Evolutionary conservation across 192 early-diverging fungal genomes (phyloP).

Genomic region (Umbelopsis ramanniana): DNA sequence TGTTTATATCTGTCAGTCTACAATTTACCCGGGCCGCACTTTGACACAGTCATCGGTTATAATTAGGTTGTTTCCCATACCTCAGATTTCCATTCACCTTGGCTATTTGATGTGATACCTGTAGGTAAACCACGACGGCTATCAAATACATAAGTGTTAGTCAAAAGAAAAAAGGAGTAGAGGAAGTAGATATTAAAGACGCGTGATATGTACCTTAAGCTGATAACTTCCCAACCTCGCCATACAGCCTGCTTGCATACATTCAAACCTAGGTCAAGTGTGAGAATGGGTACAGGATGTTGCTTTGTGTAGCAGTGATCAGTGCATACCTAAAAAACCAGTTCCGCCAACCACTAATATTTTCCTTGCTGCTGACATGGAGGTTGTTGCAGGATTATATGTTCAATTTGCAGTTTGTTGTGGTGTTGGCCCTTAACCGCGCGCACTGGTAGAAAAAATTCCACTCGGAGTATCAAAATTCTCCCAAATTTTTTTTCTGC

Average conservation of each 20-base stretch:
- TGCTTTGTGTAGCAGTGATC: neutral
- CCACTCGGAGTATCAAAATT: too few relatives aligned
- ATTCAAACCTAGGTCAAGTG: constrained; percentile 41
- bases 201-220: constrained; percentile 48
- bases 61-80: constrained; percentile 16
- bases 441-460: too few relatives aligned
- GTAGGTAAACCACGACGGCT: constrained; percentile 39
- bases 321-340: constrained; percentile 59
- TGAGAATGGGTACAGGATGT: neutral
- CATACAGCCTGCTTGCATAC: constrained; percentile 50
- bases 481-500: too few relatives aligned
- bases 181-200: neutral
- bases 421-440: neutral
- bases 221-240: constrained; percentile 54
- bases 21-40: neutral
- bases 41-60: neutral
- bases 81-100: constrained; percentile 36
- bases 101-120: constrained; percentile 15
- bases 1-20: neutral
- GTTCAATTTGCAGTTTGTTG: neutral
- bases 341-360: constrained; percentile 67
- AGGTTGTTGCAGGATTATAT: neutral
- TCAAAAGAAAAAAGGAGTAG: neutral
- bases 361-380: constrained; percentile 31
- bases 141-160: neutral